Base-by-base conservation (phyloP, 495 filamentous ascomycete species). In the Pyrenula massariospora region DNA sequence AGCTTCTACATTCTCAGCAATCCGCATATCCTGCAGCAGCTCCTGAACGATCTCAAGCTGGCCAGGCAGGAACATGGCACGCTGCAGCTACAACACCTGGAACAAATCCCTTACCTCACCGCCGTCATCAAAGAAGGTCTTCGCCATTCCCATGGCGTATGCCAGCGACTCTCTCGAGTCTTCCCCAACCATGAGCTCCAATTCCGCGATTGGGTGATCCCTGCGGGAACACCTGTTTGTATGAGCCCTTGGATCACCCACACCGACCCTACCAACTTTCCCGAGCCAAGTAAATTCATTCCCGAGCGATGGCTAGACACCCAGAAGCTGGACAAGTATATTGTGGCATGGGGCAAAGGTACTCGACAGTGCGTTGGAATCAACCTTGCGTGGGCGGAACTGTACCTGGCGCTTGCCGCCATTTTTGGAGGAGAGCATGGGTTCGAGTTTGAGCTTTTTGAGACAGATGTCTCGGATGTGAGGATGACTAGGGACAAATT, bases 251-350 rank as follows among this genome's bases (percentile, higher is more conserved):
- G 70, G 22, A 72, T 76, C 47, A 63, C 76, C 52, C 74, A 76
- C 54, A 70, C 63, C 53, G 68, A 80, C 59, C 69, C 75, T 23
- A 59, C 58, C 1, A 62, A 79, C 47, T 84, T 79, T 58, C 71
- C 77, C 0, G 58, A 77, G 10, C 72, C 79, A 0, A 57, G 71
- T 2, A 59, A 59, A 15, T 83, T 79, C 59, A 59, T 68, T 3
- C 77, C 80, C 2, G 73, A 77, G 11, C 68, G 79, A 22, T 84
- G 76, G 76, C 61, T 78, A 21, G 63, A 66, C 19, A 59, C 68
- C 1, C 54, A 68, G n/a, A 61, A 58, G 22, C 54, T 77, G 2
- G 66, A 72, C 22, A 64, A 59, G 24, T 73, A 64, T 58, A 63
- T 73, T 12, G 68, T 77, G 2, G 65, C 65, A 12, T 79, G 76